phyloP scores from a whole-genome alignment of 768 basidiomycete species.

The Psilocybe subaeruginosa region DNA sequence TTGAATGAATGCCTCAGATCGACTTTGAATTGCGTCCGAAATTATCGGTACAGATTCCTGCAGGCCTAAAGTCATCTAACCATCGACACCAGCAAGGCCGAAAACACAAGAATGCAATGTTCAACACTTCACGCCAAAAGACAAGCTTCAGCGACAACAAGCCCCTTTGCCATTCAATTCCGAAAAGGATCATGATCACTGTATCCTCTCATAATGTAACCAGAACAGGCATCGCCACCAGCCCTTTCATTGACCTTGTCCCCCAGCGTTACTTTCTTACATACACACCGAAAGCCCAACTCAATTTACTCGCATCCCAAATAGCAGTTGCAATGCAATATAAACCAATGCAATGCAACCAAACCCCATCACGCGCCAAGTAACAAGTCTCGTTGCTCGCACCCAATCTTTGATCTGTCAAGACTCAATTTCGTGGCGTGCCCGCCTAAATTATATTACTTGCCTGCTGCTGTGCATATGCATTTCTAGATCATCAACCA shows the following conservation, averaged over 20 bases:
- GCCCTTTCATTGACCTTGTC: background rate
- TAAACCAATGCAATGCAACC: background rate
- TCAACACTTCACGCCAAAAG: background rate
- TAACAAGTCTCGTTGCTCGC: background rate
- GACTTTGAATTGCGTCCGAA: background rate
- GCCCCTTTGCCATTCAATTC: background rate
- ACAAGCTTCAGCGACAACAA: background rate
- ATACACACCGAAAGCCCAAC: background rate
- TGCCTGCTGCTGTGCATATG: background rate
- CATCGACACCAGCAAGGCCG: background rate
- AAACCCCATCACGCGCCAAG: constrained; percentile 5
- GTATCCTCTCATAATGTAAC: background rate
- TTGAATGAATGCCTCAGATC: background rate
- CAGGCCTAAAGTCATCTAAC: background rate
- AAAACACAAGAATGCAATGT: background rate
- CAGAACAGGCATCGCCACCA: background rate
- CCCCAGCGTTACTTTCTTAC: background rate
- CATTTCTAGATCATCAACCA: background rate
- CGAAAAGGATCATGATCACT: background rate
- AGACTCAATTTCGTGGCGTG: constrained; percentile 2
- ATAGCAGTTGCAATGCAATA: background rate
- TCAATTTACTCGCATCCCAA: background rate
- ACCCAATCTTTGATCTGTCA: constrained; percentile 7
- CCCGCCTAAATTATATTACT: background rate
- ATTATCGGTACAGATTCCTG: background rate